These are phyloP conservation scores for Torulaspora franciscae DNA, from an alignment of 805 yeast species.

Conservation along the genomic window DNA sequence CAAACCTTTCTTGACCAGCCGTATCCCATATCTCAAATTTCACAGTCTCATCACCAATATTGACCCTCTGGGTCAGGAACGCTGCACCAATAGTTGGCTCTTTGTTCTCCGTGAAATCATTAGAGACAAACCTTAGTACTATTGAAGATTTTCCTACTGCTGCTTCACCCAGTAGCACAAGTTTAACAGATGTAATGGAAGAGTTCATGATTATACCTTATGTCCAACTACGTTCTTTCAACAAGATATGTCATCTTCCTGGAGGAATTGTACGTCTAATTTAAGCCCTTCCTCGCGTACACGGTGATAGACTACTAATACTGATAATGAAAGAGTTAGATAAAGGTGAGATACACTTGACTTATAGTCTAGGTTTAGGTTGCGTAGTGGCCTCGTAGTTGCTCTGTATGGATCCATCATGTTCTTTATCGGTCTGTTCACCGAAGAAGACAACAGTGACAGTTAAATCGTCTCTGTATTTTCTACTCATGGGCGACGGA, in stretches of 20 bases:
- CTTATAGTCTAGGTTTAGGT: slow-evolving; percentile 27
- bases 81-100: slow-evolving; percentile 99
- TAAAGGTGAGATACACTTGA: not conserved
- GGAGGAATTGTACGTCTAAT: not conserved
- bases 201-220: slow-evolving; percentile 23
- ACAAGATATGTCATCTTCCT: not conserved
- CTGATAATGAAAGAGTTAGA: not conserved
- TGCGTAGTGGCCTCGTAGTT: slow-evolving; percentile 28
- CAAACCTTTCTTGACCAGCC: slow-evolving; percentile 97
- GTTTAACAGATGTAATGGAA: slow-evolving; percentile 53
- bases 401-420: slow-evolving; percentile 22
- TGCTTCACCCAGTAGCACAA: slow-evolving; percentile 92
- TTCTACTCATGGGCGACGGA: slow-evolving; percentile 85
- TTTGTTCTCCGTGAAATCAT: slow-evolving; percentile 94
- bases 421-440: slow-evolving; percentile 25
- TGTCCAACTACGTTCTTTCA: no score
- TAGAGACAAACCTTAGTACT: slow-evolving; percentile 86
- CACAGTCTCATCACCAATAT: slow-evolving; percentile 77
- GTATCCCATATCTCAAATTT: slow-evolving; percentile 96
- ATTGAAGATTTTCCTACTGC: slow-evolving; percentile 96
- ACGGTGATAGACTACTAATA: slow-evolving; percentile 2
- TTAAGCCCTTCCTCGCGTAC: slow-evolving; percentile 6
- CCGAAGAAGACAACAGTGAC: slow-evolving; percentile 95
- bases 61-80: slow-evolving; percentile 87
- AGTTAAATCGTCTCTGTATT: slow-evolving; percentile 92